These are phyloP conservation scores for Neurospora discreta DNA, from an alignment of 495 filamentous ascomycete genomes.

Conservation along the genomic window DNA sequence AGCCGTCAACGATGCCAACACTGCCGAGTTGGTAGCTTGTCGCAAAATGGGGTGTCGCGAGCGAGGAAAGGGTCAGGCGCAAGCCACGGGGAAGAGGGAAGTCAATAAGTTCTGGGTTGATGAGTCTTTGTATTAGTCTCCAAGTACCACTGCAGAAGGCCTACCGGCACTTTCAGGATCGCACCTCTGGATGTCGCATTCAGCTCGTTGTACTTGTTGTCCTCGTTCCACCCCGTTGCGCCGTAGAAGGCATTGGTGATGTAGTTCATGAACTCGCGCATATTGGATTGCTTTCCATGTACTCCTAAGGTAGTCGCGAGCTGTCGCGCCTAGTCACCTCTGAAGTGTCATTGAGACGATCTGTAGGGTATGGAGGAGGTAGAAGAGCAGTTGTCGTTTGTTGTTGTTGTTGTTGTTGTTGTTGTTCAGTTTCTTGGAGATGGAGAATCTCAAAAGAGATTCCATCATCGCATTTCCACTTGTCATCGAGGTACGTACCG, in stretches of 20 bases:
- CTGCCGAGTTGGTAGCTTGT: conserved; percentile 82
- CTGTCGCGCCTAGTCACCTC: conserved; percentile 8
- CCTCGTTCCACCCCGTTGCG: conserved; percentile 77
- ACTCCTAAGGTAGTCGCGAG: conserved; percentile 7
- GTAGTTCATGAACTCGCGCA: conserved; percentile 98
- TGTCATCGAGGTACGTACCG: neutral
- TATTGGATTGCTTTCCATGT: conserved; percentile 22
- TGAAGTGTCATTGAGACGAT: conserved; percentile 10
- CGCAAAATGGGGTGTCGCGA: conserved; percentile 82
- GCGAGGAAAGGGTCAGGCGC: conserved; percentile 75
- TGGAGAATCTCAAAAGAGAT: neutral
- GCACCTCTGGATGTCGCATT: conserved; percentile 77
- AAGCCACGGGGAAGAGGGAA: conserved; percentile 73
- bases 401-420: neutral
- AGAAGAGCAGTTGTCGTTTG: neutral
- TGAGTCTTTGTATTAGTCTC: neutral
- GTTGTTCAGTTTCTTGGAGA: neutral
- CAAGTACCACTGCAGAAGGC: neutral
- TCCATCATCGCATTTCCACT: neutral
- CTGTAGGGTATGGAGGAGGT: neutral
- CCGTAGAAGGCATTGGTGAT: conserved; percentile 86
- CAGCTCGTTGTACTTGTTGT: conserved; percentile 85
- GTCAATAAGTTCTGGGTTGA: conserved; percentile 60
- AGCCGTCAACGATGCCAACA: conserved; percentile 79
- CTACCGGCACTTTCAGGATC: neutral